Evolutionary conservation across 1,284 basidiomycete species (phyloP).

Genomic region (Peniophora sp.): DNA sequence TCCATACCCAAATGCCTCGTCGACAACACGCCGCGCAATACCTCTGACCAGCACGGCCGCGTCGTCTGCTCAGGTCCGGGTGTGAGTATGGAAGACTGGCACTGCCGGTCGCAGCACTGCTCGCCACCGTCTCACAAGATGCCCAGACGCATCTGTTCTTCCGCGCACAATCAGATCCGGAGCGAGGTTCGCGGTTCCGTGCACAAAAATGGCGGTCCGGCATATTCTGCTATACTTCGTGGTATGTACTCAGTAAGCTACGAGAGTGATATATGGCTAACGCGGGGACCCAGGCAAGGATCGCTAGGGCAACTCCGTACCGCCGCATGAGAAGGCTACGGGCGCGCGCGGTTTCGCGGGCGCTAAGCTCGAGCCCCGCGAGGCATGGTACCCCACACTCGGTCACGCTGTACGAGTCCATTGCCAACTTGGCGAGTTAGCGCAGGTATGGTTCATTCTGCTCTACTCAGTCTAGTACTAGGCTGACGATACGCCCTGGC

Average conservation of each 20-base stretch:
- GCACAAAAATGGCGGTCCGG: constrained; percentile 70
- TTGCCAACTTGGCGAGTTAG: constrained; percentile 80
- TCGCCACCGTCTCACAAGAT: constrained; percentile 88
- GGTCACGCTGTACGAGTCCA: constrained; percentile 83
- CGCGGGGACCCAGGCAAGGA: too few relatives aligned
- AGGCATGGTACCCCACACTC: constrained; percentile 86
- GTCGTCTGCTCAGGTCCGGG: too few relatives aligned
- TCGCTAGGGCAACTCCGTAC: too few relatives aligned
- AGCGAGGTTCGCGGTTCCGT: constrained; percentile 79
- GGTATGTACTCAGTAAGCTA: constrained; percentile 29
- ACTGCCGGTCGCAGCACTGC: constrained; percentile 56
- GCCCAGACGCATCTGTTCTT: constrained; percentile 91
- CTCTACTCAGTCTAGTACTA: too few relatives aligned
- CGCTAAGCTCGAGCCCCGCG: constrained; percentile 65
- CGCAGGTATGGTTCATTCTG: constrained; percentile 54
- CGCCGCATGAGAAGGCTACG: constrained; percentile 24
- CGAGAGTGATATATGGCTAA: not conserved
- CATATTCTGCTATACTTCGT: constrained; percentile 75
- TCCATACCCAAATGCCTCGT: too few relatives aligned
- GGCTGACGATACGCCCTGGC: constrained; percentile 33
- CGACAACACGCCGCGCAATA: too few relatives aligned
- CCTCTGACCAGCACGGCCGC: too few relatives aligned
- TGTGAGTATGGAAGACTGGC: too few relatives aligned
- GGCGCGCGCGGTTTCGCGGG: constrained; percentile 31
- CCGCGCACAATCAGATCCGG: constrained; percentile 85